Evolutionary conservation across 805 yeast species (phyloP).

Genomic region (Lachancea dasiensis): DNA sequence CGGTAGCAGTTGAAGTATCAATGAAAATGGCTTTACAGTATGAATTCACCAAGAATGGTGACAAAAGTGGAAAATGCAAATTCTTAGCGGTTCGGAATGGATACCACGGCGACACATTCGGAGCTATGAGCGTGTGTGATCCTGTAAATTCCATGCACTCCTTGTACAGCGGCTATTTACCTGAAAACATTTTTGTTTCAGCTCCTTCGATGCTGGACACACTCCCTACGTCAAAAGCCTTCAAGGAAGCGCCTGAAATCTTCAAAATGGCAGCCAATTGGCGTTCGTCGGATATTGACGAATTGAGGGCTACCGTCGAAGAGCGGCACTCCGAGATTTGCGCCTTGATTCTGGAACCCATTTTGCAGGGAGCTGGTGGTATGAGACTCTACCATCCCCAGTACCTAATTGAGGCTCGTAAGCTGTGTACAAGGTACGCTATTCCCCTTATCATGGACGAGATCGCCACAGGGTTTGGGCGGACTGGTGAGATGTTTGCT

Average conservation of each 20-base stretch:
- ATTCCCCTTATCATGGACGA: conserved; percentile 35
- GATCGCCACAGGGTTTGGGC: conserved; percentile 34
- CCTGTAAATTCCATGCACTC: conserved; percentile 33
- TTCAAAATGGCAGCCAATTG: conserved; percentile 13
- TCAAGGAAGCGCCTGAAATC: conserved; percentile 8
- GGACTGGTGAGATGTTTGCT: conserved; percentile 35
- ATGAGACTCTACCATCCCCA: conserved; percentile 33
- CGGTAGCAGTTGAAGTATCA: conserved; percentile 37
- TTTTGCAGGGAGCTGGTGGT: conserved; percentile 38
- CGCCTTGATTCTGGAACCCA: conserved; percentile 34
- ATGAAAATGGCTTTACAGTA: conserved; percentile 35
- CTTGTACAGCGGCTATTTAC: conserved; percentile 28
- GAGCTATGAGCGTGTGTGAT: conserved; percentile 37
- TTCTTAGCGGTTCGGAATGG: conserved; percentile 33
- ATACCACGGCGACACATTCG: conserved; percentile 37
- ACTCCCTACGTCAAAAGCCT: conserved; percentile 14
- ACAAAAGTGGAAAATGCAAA: conserved; percentile 16
- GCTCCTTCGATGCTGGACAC: conserved; percentile 20
- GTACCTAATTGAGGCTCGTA: conserved; percentile 29
- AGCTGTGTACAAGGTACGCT: conserved; percentile 30
- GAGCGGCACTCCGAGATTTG: conserved; percentile 31
- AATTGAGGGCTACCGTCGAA: conserved; percentile 26
- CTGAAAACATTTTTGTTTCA: conserved; percentile 25
- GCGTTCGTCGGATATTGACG: conserved; percentile 24
- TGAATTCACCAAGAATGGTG: conserved; percentile 20